A percentile compares a stretch with the other conserved stretches of the same genome.
Conservation (phyloP, 2,329 filamentous ascomycete genomes). For the Fonsecaea erecta region DNA sequence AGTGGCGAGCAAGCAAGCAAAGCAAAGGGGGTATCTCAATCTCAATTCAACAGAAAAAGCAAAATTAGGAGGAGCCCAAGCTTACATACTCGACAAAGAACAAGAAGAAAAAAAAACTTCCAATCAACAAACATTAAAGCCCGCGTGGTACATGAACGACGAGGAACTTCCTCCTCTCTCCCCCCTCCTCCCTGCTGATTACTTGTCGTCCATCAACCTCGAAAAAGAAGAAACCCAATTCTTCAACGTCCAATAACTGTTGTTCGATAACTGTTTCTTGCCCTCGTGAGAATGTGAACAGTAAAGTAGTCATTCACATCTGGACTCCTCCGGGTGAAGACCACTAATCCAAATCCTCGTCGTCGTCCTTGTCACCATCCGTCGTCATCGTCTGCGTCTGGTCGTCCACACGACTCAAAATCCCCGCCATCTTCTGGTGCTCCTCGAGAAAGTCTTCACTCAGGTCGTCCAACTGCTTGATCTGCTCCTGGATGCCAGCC, state of each 20-base stretch:
- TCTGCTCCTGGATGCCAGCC: constrained; percentile 47
- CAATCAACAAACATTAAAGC: too few species aligned
- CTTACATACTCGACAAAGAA: too few species aligned
- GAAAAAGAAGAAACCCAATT: too few species aligned
- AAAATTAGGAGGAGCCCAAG: too few species aligned
- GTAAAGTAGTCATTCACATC: neutral
- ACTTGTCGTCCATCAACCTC: too few species aligned
- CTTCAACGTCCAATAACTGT: neutral
- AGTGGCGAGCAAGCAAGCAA: too few species aligned
- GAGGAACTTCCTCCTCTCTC: too few species aligned
- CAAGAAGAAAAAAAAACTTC: too few species aligned
- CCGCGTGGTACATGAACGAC: too few species aligned
- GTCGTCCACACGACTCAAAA: constrained; percentile 31
- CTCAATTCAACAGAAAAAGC: too few species aligned
- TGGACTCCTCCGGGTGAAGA: constrained; percentile 1
- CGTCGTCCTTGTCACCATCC: constrained; percentile 1
- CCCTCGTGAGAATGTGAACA: neutral
- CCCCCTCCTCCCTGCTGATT: too few species aligned
- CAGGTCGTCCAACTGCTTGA: constrained; percentile 40
- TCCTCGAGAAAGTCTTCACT: constrained; percentile 53
- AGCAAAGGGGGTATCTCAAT: too few species aligned
- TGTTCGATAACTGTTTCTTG: neutral
- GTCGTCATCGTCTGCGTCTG: constrained; percentile 10
- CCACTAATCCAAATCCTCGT: constrained; percentile 12
- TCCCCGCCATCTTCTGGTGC: constrained; percentile 39